Percentiles rank a stretch among this genome's conserved stretches.
Evolutionary conservation across 2,329 filamentous ascomycete genomes (phyloP).

Genomic region (Juglanconis juglandina): DNA sequence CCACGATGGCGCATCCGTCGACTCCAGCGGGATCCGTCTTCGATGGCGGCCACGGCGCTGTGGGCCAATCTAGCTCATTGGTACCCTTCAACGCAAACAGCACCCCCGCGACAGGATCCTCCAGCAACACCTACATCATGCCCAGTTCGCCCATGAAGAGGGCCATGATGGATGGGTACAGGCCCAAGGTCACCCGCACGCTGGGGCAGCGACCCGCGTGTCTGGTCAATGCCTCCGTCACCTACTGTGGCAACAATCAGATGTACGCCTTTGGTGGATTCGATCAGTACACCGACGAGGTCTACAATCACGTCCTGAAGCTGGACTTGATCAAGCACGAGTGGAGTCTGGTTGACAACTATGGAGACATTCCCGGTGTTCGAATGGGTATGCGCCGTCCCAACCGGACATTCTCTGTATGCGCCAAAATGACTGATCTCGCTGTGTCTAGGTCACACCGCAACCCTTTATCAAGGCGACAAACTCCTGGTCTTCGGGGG

Average conservation of each 20-base stretch:
- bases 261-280: constrained; percentile 99
- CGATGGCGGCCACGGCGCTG: constrained; percentile 35
- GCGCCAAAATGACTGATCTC: constrained; percentile 7
- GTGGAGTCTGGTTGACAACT: constrained; percentile 97
- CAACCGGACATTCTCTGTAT: background rate
- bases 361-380: constrained; percentile 94
- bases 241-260: constrained; percentile 95
- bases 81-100: constrained; percentile 21
- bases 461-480: constrained; percentile 86
- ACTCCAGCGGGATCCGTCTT: constrained; percentile 45
- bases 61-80: constrained; percentile 27
- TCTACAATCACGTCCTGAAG: constrained; percentile 94
- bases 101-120: constrained; percentile 48
- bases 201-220: constrained; percentile 83
- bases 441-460: constrained; percentile 72
- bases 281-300: constrained; percentile 97
- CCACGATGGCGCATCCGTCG: constrained; percentile 43
- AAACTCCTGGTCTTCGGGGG: constrained; percentile 97
- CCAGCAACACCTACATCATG: constrained; percentile 85
- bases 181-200: constrained; percentile 77
- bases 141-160: constrained; percentile 74
- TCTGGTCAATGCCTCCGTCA: constrained; percentile 95
- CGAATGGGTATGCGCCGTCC: constrained; percentile 71
- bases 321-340: constrained; percentile 83
- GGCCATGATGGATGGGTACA: constrained; percentile 69